phyloP scores from a whole-genome alignment of 805 yeast genomes.

The Diddensiella caesifluorescens region DNA sequence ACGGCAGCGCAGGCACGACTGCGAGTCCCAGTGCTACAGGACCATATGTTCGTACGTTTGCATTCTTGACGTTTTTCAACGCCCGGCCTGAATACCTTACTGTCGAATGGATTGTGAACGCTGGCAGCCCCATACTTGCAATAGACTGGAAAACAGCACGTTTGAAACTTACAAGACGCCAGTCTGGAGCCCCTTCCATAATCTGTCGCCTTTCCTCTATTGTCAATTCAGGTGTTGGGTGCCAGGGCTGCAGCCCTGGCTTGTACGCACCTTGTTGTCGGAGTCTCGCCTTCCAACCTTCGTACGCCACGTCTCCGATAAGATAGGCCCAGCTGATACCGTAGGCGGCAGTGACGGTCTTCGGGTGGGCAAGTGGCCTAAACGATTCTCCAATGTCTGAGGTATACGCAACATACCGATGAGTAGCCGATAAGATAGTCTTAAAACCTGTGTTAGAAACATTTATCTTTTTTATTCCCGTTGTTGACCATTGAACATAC shows the following conservation, averaged over 20 bases:
- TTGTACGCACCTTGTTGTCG: constrained; percentile 58
- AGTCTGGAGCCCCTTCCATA: constrained; percentile 49
- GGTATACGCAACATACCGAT: constrained; percentile 79
- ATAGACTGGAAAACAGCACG: constrained; percentile 76
- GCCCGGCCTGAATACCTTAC: constrained; percentile 63
- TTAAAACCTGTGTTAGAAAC: too few relatives aligned
- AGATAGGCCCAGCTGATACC: constrained; percentile 73
- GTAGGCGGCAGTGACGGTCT: constrained; percentile 58
- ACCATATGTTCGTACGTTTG: constrained; percentile 53
- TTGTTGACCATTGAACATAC: too few relatives aligned
- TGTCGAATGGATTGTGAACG: constrained; percentile 70
- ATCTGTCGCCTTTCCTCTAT: constrained; percentile 28
- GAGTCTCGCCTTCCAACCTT: constrained; percentile 56
- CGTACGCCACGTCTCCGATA: constrained; percentile 67
- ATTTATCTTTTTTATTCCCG: too few relatives aligned
- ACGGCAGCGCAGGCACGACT: constrained; percentile 72
- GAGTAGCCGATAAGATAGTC: constrained; percentile 66
- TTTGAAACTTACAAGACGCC: constrained; percentile 59
- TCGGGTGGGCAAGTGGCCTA: constrained; percentile 73
- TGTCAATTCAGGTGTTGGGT: constrained; percentile 40
- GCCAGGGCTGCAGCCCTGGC: constrained; percentile 67
- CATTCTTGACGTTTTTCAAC: constrained; percentile 50
- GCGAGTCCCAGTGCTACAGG: constrained; percentile 77
- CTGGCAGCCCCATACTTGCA: constrained; percentile 85
- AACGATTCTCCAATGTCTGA: constrained; percentile 84